These are phyloP conservation scores for Metarhizium guizhouense DNA, from an alignment of 2,329 filamentous ascomycete species.

Conservation along the genomic window DNA sequence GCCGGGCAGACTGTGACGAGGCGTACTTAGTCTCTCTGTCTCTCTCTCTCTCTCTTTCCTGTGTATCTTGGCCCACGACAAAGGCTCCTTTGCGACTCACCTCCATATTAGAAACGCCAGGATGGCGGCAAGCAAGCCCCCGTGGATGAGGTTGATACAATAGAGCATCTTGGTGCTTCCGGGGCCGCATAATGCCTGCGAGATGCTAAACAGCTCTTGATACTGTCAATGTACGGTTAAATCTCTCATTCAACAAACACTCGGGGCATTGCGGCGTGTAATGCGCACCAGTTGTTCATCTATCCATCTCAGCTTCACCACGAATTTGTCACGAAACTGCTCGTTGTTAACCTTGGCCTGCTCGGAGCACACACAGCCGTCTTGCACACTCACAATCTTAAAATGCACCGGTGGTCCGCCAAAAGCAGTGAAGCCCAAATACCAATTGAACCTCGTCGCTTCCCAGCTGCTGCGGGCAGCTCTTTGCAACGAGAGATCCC, in stretches of 20 bases:
- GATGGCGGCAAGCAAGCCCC: constrained; percentile 48
- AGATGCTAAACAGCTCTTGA: constrained; percentile 63
- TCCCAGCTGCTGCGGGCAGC: neutral
- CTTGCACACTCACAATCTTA: constrained; percentile 38
- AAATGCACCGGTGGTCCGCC: constrained; percentile 64
- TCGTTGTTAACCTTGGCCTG: neutral
- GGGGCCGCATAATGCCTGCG: constrained; percentile 59
- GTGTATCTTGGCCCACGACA: neutral
- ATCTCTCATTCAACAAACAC: neutral
- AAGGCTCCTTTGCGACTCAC: constrained; percentile 21
- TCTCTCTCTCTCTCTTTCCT: neutral
- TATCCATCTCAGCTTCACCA: constrained; percentile 52
- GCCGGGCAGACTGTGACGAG: constrained; percentile 47
- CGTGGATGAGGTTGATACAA: constrained; percentile 55
- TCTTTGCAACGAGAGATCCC: neutral
- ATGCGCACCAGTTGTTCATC: constrained; percentile 53
- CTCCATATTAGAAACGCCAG: constrained; percentile 57
- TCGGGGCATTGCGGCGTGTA: neutral
- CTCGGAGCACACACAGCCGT: neutral
- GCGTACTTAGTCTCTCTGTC: constrained; percentile 15
- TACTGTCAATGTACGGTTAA: constrained; percentile 34
- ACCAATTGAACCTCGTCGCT: constrained; percentile 32
- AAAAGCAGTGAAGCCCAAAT: constrained; percentile 57
- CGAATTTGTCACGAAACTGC: constrained; percentile 51
- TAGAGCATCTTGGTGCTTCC: constrained; percentile 65